phyloP scores from a whole-genome alignment of 139 green algal genomes.

The Marvania coccoides region DNA sequence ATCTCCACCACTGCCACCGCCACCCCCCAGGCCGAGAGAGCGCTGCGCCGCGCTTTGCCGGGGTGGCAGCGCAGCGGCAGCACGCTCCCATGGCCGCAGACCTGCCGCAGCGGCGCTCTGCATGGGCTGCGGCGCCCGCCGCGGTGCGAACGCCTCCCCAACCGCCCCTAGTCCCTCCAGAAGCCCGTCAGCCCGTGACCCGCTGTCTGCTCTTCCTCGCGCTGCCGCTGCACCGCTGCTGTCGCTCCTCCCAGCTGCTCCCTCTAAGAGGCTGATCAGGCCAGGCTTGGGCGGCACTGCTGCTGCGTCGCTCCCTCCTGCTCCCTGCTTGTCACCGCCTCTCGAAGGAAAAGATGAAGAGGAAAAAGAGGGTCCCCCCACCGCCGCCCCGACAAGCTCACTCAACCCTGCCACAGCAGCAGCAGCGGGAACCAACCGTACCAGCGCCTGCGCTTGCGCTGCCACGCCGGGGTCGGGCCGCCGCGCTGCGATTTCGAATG shows the following conservation, averaged over 20 bases:
- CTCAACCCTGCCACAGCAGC: constrained; percentile 10
- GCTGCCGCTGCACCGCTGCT: background rate
- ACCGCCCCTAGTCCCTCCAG: no score
- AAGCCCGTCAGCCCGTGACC: background rate
- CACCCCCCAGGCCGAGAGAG: background rate
- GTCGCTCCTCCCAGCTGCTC: background rate
- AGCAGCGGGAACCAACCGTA: constrained; percentile 13
- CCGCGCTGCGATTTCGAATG: background rate
- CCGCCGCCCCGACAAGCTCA: constrained; percentile 2
- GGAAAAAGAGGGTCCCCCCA: background rate
- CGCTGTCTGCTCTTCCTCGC: background rate
- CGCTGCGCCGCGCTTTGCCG: background rate
- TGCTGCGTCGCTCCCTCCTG: background rate
- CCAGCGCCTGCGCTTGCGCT: background rate
- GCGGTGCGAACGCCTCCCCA: background rate
- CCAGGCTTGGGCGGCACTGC: background rate
- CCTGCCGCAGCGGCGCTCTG: background rate
- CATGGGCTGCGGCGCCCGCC: background rate
- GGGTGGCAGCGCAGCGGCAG: background rate
- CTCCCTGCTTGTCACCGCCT: no score
- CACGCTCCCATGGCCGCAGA: constrained; percentile 1
- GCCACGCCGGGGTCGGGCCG: background rate
- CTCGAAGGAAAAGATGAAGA: no score
- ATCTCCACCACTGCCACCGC: background rate
- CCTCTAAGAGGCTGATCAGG: background rate